Base-by-base conservation (phyloP, 2,329 filamentous ascomycete genomes). In the Hypoxylon sp. region DNA sequence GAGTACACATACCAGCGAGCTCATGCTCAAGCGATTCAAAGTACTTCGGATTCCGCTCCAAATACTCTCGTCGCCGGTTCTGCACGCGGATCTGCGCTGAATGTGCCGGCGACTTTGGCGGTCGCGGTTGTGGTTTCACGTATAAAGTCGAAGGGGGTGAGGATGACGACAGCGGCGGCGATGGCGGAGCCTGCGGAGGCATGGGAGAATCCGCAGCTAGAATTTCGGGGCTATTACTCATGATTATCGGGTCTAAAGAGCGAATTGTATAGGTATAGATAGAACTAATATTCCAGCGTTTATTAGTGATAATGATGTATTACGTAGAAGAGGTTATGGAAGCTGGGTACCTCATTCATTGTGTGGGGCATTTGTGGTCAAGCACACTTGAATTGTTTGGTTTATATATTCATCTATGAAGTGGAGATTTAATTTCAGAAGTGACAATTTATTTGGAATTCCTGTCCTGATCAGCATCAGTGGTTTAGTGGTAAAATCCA, bases 21-120 rank as follows among this genome's bases (percentile, higher is more conserved):
- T 89, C 86, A 65, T 88, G 86, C 48, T 89, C 87, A 3, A 82
- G 68, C 17, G 78, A 84, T 33, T 79, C 71, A 77, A 95, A 92
- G 81, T 97, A 97, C 59, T 88, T 86, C 2, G 91, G 90, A 76
- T 95, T 87, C 3, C 87, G 83, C 67, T 91, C 87, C 24, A 97
- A 85, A 76, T 94, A 97, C 74, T 91, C 89, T 72, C 92, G 91
- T 13, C 94, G 88, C 55, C 94, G 87, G 80, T 97, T 97, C 80
- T 92, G 93, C 26, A 88, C 81, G 35, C 84, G 83, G 54, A 93
- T 86, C 52, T 83, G 82, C 3, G 80, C 81, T 3, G 76, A 69
- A 51, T 81, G 79, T 24, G 80, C 76, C 1, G 82, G 78, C 0
- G 85, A 83, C 65, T 77, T 82, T 1, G 80, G 79, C 0, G 80